Evolutionary conservation across 257 asterid species (phyloP).

Genomic region (Solanum medicagineum): DNA sequence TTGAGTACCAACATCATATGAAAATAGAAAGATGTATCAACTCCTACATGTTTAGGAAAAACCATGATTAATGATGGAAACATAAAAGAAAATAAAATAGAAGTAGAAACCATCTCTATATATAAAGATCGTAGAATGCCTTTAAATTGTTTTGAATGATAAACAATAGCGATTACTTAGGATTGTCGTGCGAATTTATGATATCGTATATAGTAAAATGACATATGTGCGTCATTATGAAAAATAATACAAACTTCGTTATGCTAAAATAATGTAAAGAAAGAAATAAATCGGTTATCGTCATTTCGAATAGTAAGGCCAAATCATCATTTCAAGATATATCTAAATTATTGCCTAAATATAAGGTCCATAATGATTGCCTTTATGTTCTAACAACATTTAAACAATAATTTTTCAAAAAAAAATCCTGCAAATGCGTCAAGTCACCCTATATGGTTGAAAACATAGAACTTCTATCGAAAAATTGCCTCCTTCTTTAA

Average conservation of each 20-base stretch:
- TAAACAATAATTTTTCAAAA: neutral
- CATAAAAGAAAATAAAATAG: neutral
- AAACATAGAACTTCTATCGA: neutral
- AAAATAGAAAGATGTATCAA: neutral
- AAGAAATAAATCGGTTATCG: neutral
- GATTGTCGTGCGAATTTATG: neutral
- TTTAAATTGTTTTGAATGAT: neutral
- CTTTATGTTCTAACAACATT: neutral
- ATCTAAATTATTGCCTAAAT: neutral
- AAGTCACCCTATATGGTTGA: neutral
- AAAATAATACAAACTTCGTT: neutral
- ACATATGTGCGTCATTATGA: neutral
- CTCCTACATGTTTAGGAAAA: neutral
- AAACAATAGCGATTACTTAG: neutral
- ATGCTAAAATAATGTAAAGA: neutral
- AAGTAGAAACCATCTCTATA: neutral
- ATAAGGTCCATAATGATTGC: neutral
- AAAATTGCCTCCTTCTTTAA: neutral
- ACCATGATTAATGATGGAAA: neutral
- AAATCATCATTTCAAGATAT: neutral
- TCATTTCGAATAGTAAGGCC: no score
- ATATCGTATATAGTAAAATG: neutral
- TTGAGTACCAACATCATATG: neutral
- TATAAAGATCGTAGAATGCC: neutral
- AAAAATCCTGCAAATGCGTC: neutral